Base-by-base conservation (phyloP, 495 filamentous ascomycete species). In the Xanthoparmelia taractica region DNA sequence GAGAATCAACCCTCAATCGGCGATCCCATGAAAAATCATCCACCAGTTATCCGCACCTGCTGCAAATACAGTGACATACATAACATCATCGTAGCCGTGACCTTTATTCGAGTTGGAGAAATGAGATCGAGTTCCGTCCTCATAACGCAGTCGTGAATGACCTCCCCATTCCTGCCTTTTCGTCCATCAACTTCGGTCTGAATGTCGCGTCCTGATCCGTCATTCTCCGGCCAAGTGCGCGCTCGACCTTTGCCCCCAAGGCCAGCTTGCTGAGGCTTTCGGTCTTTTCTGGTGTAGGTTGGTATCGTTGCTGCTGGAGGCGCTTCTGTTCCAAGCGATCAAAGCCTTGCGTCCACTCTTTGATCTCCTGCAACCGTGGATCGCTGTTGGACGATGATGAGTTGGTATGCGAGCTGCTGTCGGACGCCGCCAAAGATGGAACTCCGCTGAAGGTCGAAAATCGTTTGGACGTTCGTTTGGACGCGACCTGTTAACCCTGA, bases 271-370 rank as follows among this genome's bases (percentile, higher is more conserved):
- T 89, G 70, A 96, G 74, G 73, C 89, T 88, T 65, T 89, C 90
- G 57, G 79, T 85, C 81, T 97, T 96, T 75, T 96, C 85, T 43
- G 84, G 79, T 63, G 80, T 89, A 29, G 91, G 85, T 55, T 87
- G 82, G 71, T 96, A 96, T 64, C 94, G 88, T 77, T 98, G 94
- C 64, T 85, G 80, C 65, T 82, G 77, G 37, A 97, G 84, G 34
- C 87, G 89, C 73, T 90, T 91, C 80, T 96, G 93, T 73, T 97
- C 91, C 68, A 98, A 85, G 65, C 94, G 91, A 63, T 92, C 86
- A 57, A 97, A 81, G 47, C 89, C 87, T 62, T 89, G 86, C 66
- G 88, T 86, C 74, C 92, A 90, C 60, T 89, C 81, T 65, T 83
- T 85, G 75, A 96, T 91, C 68, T 96, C 90, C 64, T 79, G 76